Percentiles rank a stretch among this genome's conserved stretches.
These are phyloP conservation scores for Agrocybe chaxingu DNA, from an alignment of 768 basidiomycete species.

Conservation along the genomic window DNA sequence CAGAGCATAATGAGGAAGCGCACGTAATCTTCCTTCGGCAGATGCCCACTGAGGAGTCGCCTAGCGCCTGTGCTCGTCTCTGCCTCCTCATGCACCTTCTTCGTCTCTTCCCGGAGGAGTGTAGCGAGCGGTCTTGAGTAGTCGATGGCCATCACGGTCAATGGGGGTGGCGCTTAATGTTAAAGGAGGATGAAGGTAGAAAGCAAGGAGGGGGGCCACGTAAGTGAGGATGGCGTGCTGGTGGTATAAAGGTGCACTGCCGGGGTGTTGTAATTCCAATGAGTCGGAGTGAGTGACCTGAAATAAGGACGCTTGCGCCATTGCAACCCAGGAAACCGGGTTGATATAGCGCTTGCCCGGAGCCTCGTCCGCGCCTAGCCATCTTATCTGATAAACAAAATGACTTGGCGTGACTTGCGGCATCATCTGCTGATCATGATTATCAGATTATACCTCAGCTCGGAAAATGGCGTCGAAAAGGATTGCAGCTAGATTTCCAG, in stretches of 20 bases:
- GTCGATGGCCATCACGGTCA: slow-evolving; percentile 32
- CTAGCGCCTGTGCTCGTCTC: slow-evolving; percentile 56
- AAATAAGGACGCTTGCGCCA: too few species aligned
- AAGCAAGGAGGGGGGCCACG: slow-evolving; percentile 2
- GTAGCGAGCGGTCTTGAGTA: slow-evolving; percentile 41
- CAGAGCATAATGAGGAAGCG: slow-evolving; percentile 75
- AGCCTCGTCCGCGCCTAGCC: not conserved
- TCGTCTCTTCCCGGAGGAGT: slow-evolving; percentile 44
- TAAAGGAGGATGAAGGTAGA: slow-evolving; percentile 9
- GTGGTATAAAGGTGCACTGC: slow-evolving; percentile 8
- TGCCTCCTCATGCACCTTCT: slow-evolving; percentile 54
- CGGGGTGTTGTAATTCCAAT: not conserved
- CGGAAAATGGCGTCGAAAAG: not conserved
- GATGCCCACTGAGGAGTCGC: slow-evolving; percentile 54
- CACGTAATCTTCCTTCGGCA: slow-evolving; percentile 63
- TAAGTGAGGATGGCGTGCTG: slow-evolving; percentile 12
- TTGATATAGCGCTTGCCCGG: too few species aligned
- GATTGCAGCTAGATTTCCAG: not conserved
- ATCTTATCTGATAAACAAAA: slow-evolving; percentile 22
- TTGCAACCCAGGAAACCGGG: too few species aligned
- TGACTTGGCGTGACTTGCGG: not conserved
- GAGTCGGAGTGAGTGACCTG: too few species aligned
- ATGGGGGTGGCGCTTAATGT: slow-evolving; percentile 19
- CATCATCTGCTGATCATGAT: not conserved
- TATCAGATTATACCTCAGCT: too few species aligned